Base-by-base conservation (phyloP, 345 rosid species). In the Erodium maritimum region DNA sequence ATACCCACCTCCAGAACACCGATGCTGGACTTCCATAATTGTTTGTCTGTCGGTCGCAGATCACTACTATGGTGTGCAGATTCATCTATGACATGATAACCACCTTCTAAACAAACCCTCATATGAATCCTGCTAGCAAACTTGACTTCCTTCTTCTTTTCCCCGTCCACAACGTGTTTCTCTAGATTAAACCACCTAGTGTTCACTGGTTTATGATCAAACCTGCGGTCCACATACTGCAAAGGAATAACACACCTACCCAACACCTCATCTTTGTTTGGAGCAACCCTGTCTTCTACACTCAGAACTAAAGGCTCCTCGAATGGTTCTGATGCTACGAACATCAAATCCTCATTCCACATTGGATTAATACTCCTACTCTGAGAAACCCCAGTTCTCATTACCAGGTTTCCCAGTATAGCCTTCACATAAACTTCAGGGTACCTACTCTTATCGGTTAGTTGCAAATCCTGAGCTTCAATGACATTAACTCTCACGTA, bases 1-100 rank as follows among this genome's bases (percentile, higher is more conserved):
- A 80, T 75, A 20, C 85, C 88, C 4, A 80, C 37, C 76, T 82
- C 85, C 57, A 82, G 52, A 11, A 66, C 54, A 19, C 88, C 88
- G 11, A 80, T 72, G 24, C 55, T 52, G 17, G 50, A 19, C 61
- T 74, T 72, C 81, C 74, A 71, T 12, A 80, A 69, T 56, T 45
- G 63, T 24, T 61, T 74, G 0, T 83, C 74, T 0, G 80, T 70
- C 9, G 85, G 73, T 21, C 73, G 69, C 12, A 80, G 72, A 69
- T 82, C 88, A 19, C 85, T 77, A 56, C 78, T 71, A 65, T 75
- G 64, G 46, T 64, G 61, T 0, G 79, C 71, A 5, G 85, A 69
- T 59, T 80, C 88, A 14, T 80, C 83, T 10, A 83, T 59, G 24
- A 83, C 88, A 52, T 83, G 83, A 56, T 82, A 82, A 33, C 78